Base-by-base conservation (phyloP, 164 flowering plant species). In the Stephania cephalantha region DNA sequence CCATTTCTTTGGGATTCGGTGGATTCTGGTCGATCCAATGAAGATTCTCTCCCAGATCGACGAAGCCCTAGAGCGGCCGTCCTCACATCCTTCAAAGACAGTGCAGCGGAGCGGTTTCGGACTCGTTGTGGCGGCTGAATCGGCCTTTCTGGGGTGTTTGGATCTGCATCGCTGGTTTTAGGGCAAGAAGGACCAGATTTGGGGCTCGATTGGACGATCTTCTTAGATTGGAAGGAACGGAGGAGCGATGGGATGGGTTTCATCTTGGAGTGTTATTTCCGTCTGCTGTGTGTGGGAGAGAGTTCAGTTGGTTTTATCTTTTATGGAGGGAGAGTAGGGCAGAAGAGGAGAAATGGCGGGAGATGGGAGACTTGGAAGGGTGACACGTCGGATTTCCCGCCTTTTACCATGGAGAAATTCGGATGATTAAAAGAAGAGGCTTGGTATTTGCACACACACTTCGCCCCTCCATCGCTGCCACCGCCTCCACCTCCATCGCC, bases 81-180 rank as follows among this genome's bases (percentile, higher is more conserved):
- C 75, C 72, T 80, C 68, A 85, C 80, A 10, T 85, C 84, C n/a
- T 76, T 79, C 68, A 86, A 25, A 7, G 87, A 83, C 29, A 83
- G 65, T 1, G 78, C 85, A 9, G 79, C 75, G 4, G 81, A 67
- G 5, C 79, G 80, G 52, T 73, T 79, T 30, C 77, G 72, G 46
- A 31, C 6, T n/a, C 84, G 73, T 65, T 79, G 85, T 5, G 79
- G 81, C 8, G 78, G 79, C 52, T 69, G 68, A 35, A 55, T 48
- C 15, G 84, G 78, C 77, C 85, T 85, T 63, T 80, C 80, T 3
- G 87, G 87, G n/a, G 89, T 86, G 30, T 75, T 82, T 42, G 69
- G 74, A 53, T 64, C 78, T 30, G 81, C 15, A 1, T 74, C 20
- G 75, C 17, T 18, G 52, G 45, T 46, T 72, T 72, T 71, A 48